These are phyloP conservation scores for Sphagnum contortum DNA, from an alignment of 225 moss, liverwort and hornwort species.

Conservation along the genomic window DNA sequence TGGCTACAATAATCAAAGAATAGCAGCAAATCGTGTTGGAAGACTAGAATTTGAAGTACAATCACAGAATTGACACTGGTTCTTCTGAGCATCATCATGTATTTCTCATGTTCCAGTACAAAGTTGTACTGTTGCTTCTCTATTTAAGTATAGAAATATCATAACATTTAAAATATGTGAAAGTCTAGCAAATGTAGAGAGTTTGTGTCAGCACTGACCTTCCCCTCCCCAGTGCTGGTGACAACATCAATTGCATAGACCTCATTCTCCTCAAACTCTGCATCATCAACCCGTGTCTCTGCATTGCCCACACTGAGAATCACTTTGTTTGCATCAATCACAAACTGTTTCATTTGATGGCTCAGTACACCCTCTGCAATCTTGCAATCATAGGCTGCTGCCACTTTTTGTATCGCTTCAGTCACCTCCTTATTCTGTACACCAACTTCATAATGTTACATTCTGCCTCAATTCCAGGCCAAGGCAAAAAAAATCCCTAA, in stretches of 20 bases:
- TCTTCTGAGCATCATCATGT: too few relatives aligned
- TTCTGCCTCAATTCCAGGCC: too few relatives aligned
- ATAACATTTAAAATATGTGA: too few relatives aligned
- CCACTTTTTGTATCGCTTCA: slow-evolving; percentile 95
- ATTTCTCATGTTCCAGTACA: too few relatives aligned
- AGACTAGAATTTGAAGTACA: too few relatives aligned
- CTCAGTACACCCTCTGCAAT: slow-evolving; percentile 94
- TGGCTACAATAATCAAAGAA: slow-evolving; percentile 28
- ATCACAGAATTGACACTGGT: too few relatives aligned
- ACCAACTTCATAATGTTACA: neutral
- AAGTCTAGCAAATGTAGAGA: too few relatives aligned
- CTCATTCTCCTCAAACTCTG: slow-evolving; percentile 98
- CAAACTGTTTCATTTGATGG: slow-evolving; percentile 99
- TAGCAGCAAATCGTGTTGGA: too few relatives aligned
- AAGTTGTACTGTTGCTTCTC: too few relatives aligned
- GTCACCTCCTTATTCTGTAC: slow-evolving; percentile 97
- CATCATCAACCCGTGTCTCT: slow-evolving; percentile 93
- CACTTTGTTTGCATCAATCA: slow-evolving; percentile 95
- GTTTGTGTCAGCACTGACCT: slow-evolving; percentile 24
- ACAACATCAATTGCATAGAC: slow-evolving; percentile 96
- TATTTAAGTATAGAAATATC: too few relatives aligned
- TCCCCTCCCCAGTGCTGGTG: slow-evolving; percentile 95
- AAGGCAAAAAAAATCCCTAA: too few relatives aligned
- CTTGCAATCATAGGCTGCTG: slow-evolving; percentile 95
- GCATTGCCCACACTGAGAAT: slow-evolving; percentile 82